Evolutionary conservation across 441 rosid genomes (phyloP).

Genomic region (Mallotus repandus): DNA sequence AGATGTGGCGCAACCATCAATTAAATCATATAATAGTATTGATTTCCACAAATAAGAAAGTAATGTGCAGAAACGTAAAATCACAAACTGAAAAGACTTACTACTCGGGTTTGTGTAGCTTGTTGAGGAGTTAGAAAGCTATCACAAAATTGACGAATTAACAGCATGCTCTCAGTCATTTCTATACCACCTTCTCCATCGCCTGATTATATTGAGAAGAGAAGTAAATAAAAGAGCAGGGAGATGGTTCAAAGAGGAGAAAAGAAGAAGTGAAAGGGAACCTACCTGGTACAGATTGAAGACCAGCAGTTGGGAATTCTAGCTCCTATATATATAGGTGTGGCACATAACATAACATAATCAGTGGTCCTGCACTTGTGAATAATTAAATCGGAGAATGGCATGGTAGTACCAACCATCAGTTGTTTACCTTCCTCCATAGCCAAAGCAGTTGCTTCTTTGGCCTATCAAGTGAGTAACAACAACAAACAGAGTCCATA

Average conservation of each 20-base stretch:
- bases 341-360: neutral
- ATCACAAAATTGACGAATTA: constrained; percentile 85
- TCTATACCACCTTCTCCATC: constrained; percentile 98
- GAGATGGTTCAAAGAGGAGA: neutral
- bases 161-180: constrained; percentile 88
- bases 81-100: constrained; percentile 26
- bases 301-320: constrained; percentile 94
- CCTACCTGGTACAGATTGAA: constrained; percentile 84
- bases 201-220: constrained; percentile 37
- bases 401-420: constrained; percentile 47
- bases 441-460: constrained; percentile 67
- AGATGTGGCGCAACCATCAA: too few relatives aligned
- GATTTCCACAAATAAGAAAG: too few relatives aligned
- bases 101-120: constrained; percentile 73
- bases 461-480: constrained; percentile 48
- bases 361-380: neutral
- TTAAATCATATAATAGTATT: too few relatives aligned
- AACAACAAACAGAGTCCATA: neutral
- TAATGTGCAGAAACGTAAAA: too few relatives aligned
- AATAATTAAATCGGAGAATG: too few relatives aligned
- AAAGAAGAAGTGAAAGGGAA: constrained; percentile 8
- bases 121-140: constrained; percentile 57
- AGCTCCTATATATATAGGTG: constrained; percentile 58
- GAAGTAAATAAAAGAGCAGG: neutral
- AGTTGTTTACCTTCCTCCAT: constrained; percentile 58